Evolutionary conservation across 148 eudicot species (phyloP).

Genomic region (Camellia granthamiana): DNA sequence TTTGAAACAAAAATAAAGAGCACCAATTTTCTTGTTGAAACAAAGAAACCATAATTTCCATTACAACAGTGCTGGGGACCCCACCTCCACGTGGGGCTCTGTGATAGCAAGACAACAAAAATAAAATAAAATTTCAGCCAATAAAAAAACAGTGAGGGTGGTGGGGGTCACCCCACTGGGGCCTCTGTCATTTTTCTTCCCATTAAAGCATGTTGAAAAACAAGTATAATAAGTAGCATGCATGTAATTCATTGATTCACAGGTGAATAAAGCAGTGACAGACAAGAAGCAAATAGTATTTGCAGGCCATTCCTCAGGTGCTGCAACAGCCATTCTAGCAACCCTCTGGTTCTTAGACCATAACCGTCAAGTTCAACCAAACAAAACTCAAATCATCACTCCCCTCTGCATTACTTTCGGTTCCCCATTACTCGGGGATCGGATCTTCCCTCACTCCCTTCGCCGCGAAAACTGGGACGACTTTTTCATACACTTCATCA

Average conservation of each 20-base stretch:
- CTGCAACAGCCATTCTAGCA: conserved; percentile 71
- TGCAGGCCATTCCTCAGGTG: conserved; percentile 85
- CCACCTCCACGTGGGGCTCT: no score
- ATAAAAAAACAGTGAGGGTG: no score
- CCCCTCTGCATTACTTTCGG: conserved; percentile 83
- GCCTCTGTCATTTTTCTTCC: no score
- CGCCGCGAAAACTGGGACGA: conserved; percentile 67
- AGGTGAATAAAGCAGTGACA: conserved; percentile 67
- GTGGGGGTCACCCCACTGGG: no score
- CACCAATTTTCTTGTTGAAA: no score
- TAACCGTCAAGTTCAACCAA: conserved; percentile 21
- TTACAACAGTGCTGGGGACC: no score
- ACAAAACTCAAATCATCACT: conserved; percentile 6
- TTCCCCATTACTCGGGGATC: conserved; percentile 74
- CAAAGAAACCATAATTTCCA: no score
- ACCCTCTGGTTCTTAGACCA: conserved; percentile 75
- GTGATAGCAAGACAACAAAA: no score
- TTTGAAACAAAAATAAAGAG: no score
- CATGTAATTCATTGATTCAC: conserved; percentile 27
- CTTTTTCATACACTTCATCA: conserved; percentile 62
- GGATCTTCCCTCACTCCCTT: conserved; percentile 60
- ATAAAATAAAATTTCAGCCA: no score
- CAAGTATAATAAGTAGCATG: not conserved
- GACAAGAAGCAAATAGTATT: conserved; percentile 59
- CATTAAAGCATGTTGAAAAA: not conserved